These are phyloP conservation scores for Kickxella alabastrina DNA, from an alignment of 192 early-diverging fungal genomes.

Conservation along the genomic window DNA sequence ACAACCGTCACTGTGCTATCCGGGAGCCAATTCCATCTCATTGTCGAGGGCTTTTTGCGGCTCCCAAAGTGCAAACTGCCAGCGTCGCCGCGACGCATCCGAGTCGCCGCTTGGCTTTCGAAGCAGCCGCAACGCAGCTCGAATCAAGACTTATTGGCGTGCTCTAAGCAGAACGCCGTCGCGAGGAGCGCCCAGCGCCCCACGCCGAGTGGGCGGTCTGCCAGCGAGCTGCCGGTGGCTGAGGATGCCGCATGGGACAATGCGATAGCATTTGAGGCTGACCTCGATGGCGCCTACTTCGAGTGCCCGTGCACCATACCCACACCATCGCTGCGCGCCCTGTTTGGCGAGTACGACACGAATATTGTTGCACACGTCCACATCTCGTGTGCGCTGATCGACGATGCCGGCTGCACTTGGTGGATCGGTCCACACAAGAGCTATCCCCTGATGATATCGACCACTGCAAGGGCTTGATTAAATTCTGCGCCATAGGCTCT, in stretches of 20 bases:
- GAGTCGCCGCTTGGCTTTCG: constrained; percentile 37
- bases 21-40: constrained; percentile 40
- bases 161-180: constrained; percentile 14
- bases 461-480: constrained; percentile 24
- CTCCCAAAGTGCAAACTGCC: constrained; percentile 8
- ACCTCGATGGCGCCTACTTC: constrained; percentile 35
- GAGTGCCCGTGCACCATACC: constrained; percentile 36
- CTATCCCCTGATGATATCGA: constrained; percentile 41
- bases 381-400: constrained; percentile 30
- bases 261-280: constrained; percentile 30
- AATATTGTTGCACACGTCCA: constrained; percentile 28
- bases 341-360: constrained; percentile 24
- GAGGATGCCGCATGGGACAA: constrained; percentile 7
- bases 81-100: constrained; percentile 2
- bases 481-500: too few relatives aligned
- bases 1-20: constrained; percentile 20
- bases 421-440: constrained; percentile 43
- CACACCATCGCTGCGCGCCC: constrained; percentile 19
- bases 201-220: background rate
- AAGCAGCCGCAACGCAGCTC: constrained; percentile 12
- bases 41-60: constrained; percentile 40
- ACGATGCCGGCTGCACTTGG: constrained; percentile 9
- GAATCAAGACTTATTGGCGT: constrained; percentile 9
- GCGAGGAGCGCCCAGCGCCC: constrained; percentile 8
- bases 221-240: too few relatives aligned